These are phyloP conservation scores for Fusarium subglutinans DNA, from an alignment of 2,329 filamentous ascomycete genomes.

Conservation along the genomic window DNA sequence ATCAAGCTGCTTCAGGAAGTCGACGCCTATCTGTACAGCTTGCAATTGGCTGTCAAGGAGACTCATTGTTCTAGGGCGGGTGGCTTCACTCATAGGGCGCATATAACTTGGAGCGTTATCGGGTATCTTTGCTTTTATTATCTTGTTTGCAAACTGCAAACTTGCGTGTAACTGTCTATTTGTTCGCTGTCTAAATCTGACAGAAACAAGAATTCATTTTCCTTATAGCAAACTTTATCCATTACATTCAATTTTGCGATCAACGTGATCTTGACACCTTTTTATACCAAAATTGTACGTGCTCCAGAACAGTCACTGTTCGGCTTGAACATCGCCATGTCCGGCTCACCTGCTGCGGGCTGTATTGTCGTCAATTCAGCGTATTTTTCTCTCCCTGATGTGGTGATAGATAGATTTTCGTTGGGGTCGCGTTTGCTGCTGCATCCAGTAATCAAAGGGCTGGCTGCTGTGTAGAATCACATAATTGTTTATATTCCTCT, in stretches of 20 bases:
- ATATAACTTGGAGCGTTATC: neutral
- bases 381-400: neutral
- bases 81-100: slow-evolving; percentile 17
- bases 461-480: neutral
- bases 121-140: slow-evolving; percentile 41
- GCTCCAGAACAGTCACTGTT: neutral
- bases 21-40: slow-evolving; percentile 3
- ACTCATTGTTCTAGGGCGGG: slow-evolving; percentile 16
- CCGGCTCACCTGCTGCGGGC: neutral
- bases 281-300: slow-evolving; percentile 6
- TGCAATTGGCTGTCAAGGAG: slow-evolving; percentile 6
- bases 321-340: neutral
- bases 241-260: slow-evolving; percentile 2
- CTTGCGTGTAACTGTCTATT: slow-evolving; percentile 36
- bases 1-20: slow-evolving; percentile 25
- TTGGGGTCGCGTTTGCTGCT: neutral
- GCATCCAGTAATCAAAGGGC: neutral
- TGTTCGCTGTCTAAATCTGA: slow-evolving; percentile 18
- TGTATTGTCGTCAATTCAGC: slow-evolving; percentile 1
- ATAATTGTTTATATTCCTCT: neutral
- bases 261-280: neutral
- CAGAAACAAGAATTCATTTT: slow-evolving; percentile 11
- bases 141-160: slow-evolving; percentile 27
- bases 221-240: slow-evolving; percentile 16
- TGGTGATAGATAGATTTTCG: neutral